A percentile compares a stretch with the other conserved stretches of the same genome.
Evolutionary conservation across 129 eudicot genomes (phyloP).

Genomic region (Logfia minima): DNA sequence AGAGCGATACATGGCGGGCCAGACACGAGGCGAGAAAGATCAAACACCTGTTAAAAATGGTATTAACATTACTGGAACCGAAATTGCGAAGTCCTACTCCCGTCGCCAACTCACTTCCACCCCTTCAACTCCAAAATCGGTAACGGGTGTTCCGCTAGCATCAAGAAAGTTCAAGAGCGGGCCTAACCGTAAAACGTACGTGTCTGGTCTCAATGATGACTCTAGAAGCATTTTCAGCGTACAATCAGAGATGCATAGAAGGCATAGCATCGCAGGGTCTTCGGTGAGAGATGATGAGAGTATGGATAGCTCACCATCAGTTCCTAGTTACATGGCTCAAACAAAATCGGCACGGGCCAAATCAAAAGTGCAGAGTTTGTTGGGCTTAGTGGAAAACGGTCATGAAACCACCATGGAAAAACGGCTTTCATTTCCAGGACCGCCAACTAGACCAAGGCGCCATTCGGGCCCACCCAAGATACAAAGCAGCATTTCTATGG

Average conservation of each 20-base stretch:
- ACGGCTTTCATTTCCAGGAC: conserved; percentile 31
- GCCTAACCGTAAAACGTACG: conserved; percentile 42
- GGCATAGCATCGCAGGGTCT: conserved; percentile 84
- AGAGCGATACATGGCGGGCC: conserved; percentile 82
- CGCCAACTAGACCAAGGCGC: conserved; percentile 37
- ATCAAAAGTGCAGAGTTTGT: conserved; percentile 45
- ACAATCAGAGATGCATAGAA: conserved; percentile 66
- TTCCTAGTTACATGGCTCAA: conserved; percentile 86
- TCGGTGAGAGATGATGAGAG: conserved; percentile 80
- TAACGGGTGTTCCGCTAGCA: conserved; percentile 21
- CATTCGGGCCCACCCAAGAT: conserved; percentile 48
- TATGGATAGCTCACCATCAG: conserved; percentile 65
- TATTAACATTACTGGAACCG: conserved; percentile 39
- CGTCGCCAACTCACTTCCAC: conserved; percentile 66
- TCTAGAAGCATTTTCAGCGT: conserved; percentile 54
- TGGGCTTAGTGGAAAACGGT: conserved; percentile 46
- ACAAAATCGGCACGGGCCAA: conserved; percentile 80
- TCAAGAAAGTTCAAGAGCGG: conserved; percentile 54
- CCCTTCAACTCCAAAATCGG: conserved; percentile 42
- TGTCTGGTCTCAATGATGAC: conserved; percentile 55
- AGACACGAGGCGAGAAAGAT: conserved; percentile 45
- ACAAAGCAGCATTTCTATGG: conserved; percentile 30
- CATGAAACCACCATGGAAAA: conserved; percentile 36
- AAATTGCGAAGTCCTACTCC: conserved; percentile 68
- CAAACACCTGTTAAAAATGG: conserved; percentile 44